Evolutionary conservation across 2,329 filamentous ascomycete species (phyloP), one percentile per base, ranked within the genome.

Genomic region (Exophiala xenobiotica): DNA sequence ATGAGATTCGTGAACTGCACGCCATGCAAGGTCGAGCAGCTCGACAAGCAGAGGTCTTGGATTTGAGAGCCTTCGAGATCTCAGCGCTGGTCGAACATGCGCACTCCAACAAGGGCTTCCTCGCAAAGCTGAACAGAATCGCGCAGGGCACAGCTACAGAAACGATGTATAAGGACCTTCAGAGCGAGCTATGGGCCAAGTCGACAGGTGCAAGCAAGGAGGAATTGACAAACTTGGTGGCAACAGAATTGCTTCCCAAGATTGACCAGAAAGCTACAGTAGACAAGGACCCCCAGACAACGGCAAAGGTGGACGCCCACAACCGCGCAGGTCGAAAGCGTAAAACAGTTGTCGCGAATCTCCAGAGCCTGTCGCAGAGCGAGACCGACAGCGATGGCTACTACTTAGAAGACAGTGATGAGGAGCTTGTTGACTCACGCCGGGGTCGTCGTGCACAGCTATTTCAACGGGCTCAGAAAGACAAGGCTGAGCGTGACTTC

Each of bases 41-140:
- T 27, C 45, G 45, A n/a, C 45, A 40, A 40, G 35, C 45, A 4
- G 23, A 31, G 3, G 35, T 49, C 7, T 24, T 49, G 20, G 27
- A 43, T 16, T 16, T 43, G 24, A 49, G 19, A 19, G 2, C 11
- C 9, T 14, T 27, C 22, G 39, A 49, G 16, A 16, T 43, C 19
- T 18, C 19, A 35, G 26, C 16, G 6, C n/a, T 49, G 26, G 46
- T 35, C 12, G 33, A n/a, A 3, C 6, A 31, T 16, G 37, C 46
- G 5, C 7, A 8, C 3, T 24, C 11, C 12, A 33, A 49, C 18
- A 1, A 4, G 4, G 19, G 16, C 16, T 48, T 48, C 22, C 20
- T 16, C 8, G 7, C 11, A 5, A 39, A 50, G 6, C n/a, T 50
- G 6, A 16, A 3, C 14, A 44, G 22, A 20, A 29, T 37, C 6